phyloP scores from a whole-genome alignment of 257 asterid genomes.

The Buddleja alternifolia region DNA sequence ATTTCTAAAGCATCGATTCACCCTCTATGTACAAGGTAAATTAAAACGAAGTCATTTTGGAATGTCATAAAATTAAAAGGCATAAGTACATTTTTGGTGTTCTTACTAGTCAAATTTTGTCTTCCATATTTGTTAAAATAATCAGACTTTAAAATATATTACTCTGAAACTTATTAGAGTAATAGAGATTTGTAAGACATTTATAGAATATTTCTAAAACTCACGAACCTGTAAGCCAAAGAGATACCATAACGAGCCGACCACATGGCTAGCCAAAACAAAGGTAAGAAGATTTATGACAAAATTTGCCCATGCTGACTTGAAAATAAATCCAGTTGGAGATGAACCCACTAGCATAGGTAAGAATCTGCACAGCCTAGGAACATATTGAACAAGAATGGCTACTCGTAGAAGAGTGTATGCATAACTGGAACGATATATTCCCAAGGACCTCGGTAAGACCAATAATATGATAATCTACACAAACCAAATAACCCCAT shows the following conservation, averaged over 20 bases:
- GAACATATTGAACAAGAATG: constrained; percentile 71
- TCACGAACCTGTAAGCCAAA: constrained; percentile 70
- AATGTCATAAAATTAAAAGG: no score
- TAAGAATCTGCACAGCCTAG: constrained; percentile 74
- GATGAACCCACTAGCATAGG: constrained; percentile 77
- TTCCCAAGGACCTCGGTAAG: constrained; percentile 52
- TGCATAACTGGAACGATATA: constrained; percentile 62
- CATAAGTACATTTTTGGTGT: no score
- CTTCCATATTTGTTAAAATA: no score
- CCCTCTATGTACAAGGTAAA: constrained; percentile 58
- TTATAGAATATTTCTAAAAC: no score
- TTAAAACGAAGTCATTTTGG: not conserved
- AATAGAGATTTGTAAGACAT: no score
- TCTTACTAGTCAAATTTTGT: no score
- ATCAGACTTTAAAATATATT: no score
- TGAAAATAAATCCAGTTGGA: constrained; percentile 74
- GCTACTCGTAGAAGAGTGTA: constrained; percentile 66
- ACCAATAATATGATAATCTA: constrained; percentile 67
- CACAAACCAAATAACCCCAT: constrained; percentile 26
- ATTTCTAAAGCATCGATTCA: constrained; percentile 79
- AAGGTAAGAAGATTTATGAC: constrained; percentile 70
- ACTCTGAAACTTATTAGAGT: no score
- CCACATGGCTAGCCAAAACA: constrained; percentile 76
- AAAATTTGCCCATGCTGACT: constrained; percentile 88
- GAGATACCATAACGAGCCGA: constrained; percentile 93